phyloP scores from a whole-genome alignment of 805 yeast genomes.

The Candida maris region DNA sequence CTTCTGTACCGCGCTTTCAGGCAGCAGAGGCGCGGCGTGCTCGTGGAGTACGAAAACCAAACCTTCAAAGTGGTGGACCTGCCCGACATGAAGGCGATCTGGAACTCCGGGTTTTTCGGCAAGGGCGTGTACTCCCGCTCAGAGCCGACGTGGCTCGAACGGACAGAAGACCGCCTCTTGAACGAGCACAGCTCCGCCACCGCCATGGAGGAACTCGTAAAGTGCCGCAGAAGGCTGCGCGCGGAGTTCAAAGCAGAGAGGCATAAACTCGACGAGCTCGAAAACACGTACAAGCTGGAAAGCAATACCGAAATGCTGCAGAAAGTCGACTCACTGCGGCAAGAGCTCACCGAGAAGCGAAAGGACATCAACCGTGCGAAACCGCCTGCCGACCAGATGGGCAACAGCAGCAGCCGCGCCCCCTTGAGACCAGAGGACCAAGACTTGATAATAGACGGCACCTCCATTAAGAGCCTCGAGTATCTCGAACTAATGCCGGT shows the following conservation, averaged over 20 bases:
- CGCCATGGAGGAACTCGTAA: constrained; percentile 75
- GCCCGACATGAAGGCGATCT: constrained; percentile 52
- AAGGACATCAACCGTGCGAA: constrained; percentile 18
- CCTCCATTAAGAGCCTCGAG: constrained; percentile 34
- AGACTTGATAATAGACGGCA: constrained; percentile 28
- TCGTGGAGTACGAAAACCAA: constrained; percentile 10
- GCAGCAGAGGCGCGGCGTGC: not conserved
- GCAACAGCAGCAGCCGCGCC: constrained; percentile 7
- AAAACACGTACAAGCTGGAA: constrained; percentile 30
- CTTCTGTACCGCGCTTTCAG: constrained; percentile 16
- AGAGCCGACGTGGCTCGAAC: constrained; percentile 85
- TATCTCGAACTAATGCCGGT: constrained; percentile 67
- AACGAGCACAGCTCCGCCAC: constrained; percentile 20
- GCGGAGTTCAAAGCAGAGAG: constrained; percentile 68
- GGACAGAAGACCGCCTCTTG: constrained; percentile 54
- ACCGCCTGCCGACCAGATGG: constrained; percentile 4
- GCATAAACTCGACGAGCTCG: constrained; percentile 50
- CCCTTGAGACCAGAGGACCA: constrained; percentile 35
- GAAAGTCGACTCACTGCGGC: constrained; percentile 39
- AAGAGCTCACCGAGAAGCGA: constrained; percentile 19
- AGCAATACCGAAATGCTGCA: constrained; percentile 21
- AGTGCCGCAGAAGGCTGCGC: constrained; percentile 66
- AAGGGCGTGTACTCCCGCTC: constrained; percentile 86
- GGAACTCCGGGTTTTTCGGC: constrained; percentile 91
- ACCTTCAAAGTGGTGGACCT: constrained; percentile 40